Evolutionary conservation across 768 basidiomycete species (phyloP), one percentile per base, ranked within the genome.

Genomic region (button mushroom (Agaricus bisporus)): DNA sequence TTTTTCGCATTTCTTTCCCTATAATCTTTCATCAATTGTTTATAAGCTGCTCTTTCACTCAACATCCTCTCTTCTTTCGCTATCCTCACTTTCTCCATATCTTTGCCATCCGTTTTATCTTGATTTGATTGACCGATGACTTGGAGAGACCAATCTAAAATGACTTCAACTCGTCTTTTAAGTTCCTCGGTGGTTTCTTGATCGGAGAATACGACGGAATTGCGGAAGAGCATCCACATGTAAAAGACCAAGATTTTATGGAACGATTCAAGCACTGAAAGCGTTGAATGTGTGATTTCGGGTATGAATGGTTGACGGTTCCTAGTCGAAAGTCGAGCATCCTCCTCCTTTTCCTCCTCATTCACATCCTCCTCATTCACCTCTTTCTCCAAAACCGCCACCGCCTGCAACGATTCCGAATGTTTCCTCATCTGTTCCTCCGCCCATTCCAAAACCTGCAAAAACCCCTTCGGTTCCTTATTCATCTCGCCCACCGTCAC

Each of bases 401-500:
- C 26, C 42, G 41, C 48, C 48, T 44, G 51, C 45, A 25, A 46
- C 39, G 20, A 54, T 55, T 45, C 52, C 49, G 39, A 11, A 32
- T 69, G 47, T 56, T 71, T 66, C 45, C 65, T 50, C 58, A 73
- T 69, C 49, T 64, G 61, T 22, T 41, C 48, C 58, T 80, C 74
- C 7, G 81, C 71, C 10, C 60, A 42, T 12, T 76, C 68, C 45
- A 88, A 65, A 2, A 63, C 62, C 0, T 68, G 59, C 20, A 82
- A 55, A 25, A 81, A 68, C 1, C 65, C 64, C 10, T 72, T 66
- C 0, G 66, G 65, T 11, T 63, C 42, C 28, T 15, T 15, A 10
- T 85, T 58, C 22, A 22, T 22, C 15, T 67, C 67, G 28, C 76
- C 64, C 29, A 88, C 81, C 3, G 58, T 45, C 53, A 78, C 63